Evolutionary conservation across 306 rosid genomes (phyloP).

Genomic region (Castanospermum australe): DNA sequence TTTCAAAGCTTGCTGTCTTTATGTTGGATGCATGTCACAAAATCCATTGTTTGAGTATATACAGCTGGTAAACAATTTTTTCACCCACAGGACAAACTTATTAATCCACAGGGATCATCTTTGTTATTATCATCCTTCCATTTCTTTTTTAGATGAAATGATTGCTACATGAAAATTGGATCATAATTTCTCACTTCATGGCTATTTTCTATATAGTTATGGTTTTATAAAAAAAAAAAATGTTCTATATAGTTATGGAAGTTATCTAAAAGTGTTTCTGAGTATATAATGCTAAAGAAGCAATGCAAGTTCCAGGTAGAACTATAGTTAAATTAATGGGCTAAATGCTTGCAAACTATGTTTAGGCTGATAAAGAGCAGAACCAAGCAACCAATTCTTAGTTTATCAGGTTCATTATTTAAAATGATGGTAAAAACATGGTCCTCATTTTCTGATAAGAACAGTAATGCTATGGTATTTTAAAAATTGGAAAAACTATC

Average conservation of each 20-base stretch:
- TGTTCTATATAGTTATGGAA: neutral
- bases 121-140: neutral
- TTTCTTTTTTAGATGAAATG: neutral
- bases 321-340: neutral
- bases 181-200: neutral
- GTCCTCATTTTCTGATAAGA: neutral
- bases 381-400: constrained; percentile 4
- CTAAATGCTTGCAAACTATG: neutral
- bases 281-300: neutral
- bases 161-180: neutral
- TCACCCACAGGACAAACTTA: neutral
- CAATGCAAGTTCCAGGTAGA: neutral
- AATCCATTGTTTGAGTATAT: neutral
- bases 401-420: neutral
- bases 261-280: neutral
- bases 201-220: neutral
- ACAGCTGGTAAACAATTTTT: neutral
- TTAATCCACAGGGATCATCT: neutral
- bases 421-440: neutral
- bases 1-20: neutral
- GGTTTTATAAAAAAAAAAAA: too few species aligned
- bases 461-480: neutral
- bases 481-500: neutral
- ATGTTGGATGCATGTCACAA: neutral
- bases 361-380: neutral